Evolutionary conservation across 257 asterid species (phyloP).

Genomic region (Thymus quinquecostatus): DNA sequence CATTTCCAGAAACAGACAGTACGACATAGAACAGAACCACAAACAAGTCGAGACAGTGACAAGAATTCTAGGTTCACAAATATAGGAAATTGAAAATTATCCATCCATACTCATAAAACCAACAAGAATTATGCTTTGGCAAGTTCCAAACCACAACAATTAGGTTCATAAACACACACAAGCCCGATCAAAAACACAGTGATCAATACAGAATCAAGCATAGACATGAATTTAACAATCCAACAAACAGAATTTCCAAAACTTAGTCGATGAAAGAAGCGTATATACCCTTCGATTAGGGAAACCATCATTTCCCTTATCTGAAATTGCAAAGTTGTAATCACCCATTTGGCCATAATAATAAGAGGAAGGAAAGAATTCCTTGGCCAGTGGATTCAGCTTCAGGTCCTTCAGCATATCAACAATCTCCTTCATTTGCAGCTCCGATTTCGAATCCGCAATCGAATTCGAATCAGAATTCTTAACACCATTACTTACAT

Average conservation of each 20-base stretch:
- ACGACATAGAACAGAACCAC: not conserved
- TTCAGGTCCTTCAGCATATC: constrained; percentile 73
- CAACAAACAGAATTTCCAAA: not conserved
- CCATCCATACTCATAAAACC: constrained; percentile 19
- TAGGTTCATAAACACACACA: not conserved
- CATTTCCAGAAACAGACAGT: constrained; percentile 5
- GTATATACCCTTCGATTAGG: constrained; percentile 70
- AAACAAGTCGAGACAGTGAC: not conserved
- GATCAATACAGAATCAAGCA: constrained; percentile 30
- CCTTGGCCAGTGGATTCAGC: constrained; percentile 91
- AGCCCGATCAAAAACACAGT: constrained; percentile 16
- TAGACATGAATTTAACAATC: constrained; percentile 5
- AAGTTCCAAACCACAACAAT: constrained; percentile 18
- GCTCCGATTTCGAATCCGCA: constrained; percentile 61
- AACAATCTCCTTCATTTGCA: constrained; percentile 67
- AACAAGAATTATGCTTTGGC: not conserved
- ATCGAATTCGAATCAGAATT: constrained; percentile 52
- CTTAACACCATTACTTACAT: constrained; percentile 44
- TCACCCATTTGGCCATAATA: constrained; percentile 55
- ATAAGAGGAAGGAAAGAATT: constrained; percentile 80
- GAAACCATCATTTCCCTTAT: constrained; percentile 58
- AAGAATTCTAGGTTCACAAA: not conserved
- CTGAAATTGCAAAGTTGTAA: constrained; percentile 48
- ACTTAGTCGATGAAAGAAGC: constrained; percentile 21
- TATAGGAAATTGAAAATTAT: not conserved